Base-by-base conservation (phyloP, 805 yeast species). In the Saccharomycopsis schoenii region DNA sequence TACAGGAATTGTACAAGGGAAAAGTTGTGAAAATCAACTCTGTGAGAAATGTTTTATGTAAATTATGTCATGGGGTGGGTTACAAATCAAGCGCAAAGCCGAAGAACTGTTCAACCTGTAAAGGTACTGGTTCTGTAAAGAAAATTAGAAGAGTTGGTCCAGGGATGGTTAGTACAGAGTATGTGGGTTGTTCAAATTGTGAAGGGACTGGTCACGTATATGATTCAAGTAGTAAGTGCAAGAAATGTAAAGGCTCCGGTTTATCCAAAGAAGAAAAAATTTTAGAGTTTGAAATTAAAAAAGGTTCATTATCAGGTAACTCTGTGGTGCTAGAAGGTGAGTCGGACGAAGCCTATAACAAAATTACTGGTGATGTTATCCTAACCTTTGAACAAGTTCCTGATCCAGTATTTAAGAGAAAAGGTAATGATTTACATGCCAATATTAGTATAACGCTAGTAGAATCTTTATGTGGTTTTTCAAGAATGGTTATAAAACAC, bases 401-500 rank as follows among this genome's bases (percentile, higher is more conserved):
- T 2, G 81, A 85, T 68, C 67, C 73, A 1, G 67, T 66, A 1
- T 85, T 90, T 67, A 73, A 73, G 43, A 77, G 94, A 60, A 76
- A 78, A 51, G 86, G 82, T 9, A 72, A 82, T 64, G 93, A 92
- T 70, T 73, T 94, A 58, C 82, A 81, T 66, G 79, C 89, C 2
- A 75, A 77, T 36, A 72, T 84, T 47, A 76, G 75, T 8, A 81
- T 93, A 47, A 77, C 96, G 1, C 75, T 93, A 58, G 82, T 82
- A 14, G 98, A 93, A 66, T 85, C 97, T 0, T 76, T 93, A n/a
- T 81, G 89, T 62, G 98, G 98, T 1, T 86, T 92, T 67, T 74
- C 80, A 41, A 76, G 84, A 34, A 79, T 81, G 58, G 76, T 90
- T 1, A 74, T 87, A 10, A 81, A 81, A 65, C 94, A 89, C 65